Evolutionary conservation across 345 rosid genomes (phyloP).

Genomic region (Alliaria petiolata): DNA sequence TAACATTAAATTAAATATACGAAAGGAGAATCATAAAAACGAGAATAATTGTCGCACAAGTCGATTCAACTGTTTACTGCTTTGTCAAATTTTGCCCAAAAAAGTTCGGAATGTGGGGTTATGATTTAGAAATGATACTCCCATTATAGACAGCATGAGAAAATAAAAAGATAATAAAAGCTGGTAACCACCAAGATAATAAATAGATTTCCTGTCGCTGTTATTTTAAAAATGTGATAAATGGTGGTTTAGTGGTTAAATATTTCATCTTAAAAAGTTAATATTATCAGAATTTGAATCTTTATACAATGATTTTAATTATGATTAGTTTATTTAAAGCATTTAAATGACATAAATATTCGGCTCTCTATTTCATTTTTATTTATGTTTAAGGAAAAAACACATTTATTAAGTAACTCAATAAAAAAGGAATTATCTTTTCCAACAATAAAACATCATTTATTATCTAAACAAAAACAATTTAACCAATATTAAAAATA

Average conservation of each 20-base stretch:
- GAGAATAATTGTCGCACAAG: conserved; percentile 28
- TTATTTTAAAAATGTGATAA: not conserved
- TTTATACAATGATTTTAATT: too few species aligned
- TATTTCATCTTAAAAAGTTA: not conserved
- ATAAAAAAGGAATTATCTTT: too few species aligned
- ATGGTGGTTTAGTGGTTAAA: not conserved
- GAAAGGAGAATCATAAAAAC: not conserved
- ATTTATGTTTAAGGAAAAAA: too few species aligned
- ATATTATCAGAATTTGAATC: too few species aligned
- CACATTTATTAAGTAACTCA: too few species aligned
- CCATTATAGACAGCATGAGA: not conserved
- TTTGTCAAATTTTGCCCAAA: not conserved
- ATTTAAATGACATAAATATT: too few species aligned
- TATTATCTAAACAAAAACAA: too few species aligned
- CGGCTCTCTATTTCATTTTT: too few species aligned
- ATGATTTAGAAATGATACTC: conserved; percentile 1
- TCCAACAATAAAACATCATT: too few species aligned
- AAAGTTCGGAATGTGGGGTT: conserved; percentile 1
- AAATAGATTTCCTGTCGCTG: not conserved
- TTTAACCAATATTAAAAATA: too few species aligned
- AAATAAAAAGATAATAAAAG: not conserved
- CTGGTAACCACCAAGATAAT: not conserved
- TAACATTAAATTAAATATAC: not conserved
- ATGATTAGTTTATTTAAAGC: too few species aligned
- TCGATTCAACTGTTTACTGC: not conserved